Evolutionary conservation across 495 filamentous ascomycete genomes (phyloP).

Genomic region (Talaromyces nanjingensis): DNA sequence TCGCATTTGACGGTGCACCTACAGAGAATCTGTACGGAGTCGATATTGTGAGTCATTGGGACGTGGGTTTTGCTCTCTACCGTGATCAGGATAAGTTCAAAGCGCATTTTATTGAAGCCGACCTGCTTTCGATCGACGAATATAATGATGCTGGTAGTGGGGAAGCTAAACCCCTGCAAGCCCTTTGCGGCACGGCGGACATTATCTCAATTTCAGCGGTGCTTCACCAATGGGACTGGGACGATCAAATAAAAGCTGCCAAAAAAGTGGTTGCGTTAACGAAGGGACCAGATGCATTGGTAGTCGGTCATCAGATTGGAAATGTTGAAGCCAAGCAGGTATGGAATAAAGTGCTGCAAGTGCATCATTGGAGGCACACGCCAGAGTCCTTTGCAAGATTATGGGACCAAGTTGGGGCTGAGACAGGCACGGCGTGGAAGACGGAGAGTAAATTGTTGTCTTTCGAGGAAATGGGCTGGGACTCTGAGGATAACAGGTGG

Average conservation of each 20-base stretch:
- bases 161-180: constrained; percentile 1
- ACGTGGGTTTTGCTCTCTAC: constrained; percentile 28
- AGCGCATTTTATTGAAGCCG: constrained; percentile 16
- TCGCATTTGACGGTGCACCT: constrained; percentile 23
- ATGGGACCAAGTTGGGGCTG: too few relatives aligned
- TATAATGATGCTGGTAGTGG: not conserved
- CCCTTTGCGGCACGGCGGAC: constrained; percentile 17
- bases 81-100: constrained; percentile 18
- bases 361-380: too few relatives aligned
- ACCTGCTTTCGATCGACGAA: constrained; percentile 15
- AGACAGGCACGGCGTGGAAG: too few relatives aligned
- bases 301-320: constrained; percentile 6
- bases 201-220: constrained; percentile 20
- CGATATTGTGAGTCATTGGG: constrained; percentile 20
- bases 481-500: too few relatives aligned
- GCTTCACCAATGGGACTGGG: constrained; percentile 29
- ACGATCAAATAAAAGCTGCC: constrained; percentile 18
- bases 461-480: too few relatives aligned
- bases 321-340: not conserved
- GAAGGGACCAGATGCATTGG: not conserved
- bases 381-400: too few relatives aligned
- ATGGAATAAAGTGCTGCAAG: too few relatives aligned
- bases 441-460: too few relatives aligned
- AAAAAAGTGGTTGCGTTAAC: constrained; percentile 1
- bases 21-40: constrained; percentile 18